A percentile compares a stretch with the other conserved stretches of the same genome.
phyloP scores from a whole-genome alignment of 192 early-diverging fungal species.

The Bifiguratus adelaidae region DNA sequence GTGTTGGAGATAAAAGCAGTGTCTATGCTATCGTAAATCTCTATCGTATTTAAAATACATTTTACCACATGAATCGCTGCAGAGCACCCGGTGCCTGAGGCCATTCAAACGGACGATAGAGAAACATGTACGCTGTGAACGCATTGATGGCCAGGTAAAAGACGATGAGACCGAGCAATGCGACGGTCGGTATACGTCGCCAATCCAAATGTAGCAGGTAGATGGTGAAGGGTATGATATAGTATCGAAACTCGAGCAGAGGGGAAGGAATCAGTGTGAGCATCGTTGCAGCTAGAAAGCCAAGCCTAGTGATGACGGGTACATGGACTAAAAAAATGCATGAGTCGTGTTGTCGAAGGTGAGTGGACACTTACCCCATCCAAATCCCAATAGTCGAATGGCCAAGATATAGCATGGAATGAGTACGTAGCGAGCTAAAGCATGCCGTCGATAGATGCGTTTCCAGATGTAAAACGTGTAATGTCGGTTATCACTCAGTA shows the following conservation, averaged over 20 bases:
- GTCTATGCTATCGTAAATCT: too few relatives aligned
- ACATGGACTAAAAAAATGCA: constrained; percentile 2
- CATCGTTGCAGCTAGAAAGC: constrained; percentile 35
- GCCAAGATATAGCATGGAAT: constrained; percentile 55
- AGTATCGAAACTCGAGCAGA: constrained; percentile 92
- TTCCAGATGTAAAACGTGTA: constrained; percentile 95
- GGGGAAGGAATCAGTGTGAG: constrained; percentile 82
- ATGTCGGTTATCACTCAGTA: constrained; percentile 92
- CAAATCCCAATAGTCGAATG: constrained; percentile 20
- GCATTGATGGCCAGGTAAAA: constrained; percentile 48
- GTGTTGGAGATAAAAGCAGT: too few relatives aligned
- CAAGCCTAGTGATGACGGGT: constrained; percentile 39
- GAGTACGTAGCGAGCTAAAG: constrained; percentile 39
- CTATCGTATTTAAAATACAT: not conserved
- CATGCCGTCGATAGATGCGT: constrained; percentile 51
- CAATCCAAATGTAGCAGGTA: constrained; percentile 52
- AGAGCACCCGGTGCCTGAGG: constrained; percentile 43
- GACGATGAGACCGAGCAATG: constrained; percentile 27
- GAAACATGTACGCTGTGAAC: constrained; percentile 64
- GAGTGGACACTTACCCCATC: constrained; percentile 26
- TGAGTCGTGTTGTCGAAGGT: not conserved
- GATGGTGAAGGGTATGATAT: constrained; percentile 77
- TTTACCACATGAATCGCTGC: constrained; percentile 95
- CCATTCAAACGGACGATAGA: constrained; percentile 71
- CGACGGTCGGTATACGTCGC: constrained; percentile 8